A percentile compares a stretch with the other conserved stretches of the same genome.
These are phyloP conservation scores for Magnolia sinica DNA, from an alignment of 164 flowering plant species.

Conservation along the genomic window DNA sequence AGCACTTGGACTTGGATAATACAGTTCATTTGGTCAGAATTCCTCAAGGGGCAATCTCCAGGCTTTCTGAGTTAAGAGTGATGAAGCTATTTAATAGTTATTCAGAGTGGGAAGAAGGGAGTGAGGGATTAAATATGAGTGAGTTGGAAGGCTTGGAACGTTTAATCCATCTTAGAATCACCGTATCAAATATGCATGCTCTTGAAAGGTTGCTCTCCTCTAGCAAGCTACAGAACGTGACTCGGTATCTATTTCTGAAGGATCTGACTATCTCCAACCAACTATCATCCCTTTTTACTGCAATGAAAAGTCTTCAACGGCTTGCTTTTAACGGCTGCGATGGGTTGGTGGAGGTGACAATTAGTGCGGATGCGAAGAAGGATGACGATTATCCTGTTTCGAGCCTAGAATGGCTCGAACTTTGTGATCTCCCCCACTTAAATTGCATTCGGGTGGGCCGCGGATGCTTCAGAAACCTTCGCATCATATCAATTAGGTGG, in stretches of 20 bases:
- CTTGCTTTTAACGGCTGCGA: neutral
- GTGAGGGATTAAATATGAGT: neutral
- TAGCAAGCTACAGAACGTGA: neutral
- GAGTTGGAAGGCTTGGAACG: slow-evolving; percentile 9
- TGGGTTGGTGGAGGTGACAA: slow-evolving; percentile 5
- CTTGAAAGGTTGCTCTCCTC: neutral
- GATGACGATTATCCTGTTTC: neutral
- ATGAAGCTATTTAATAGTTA: too few relatives aligned
- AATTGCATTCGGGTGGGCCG: slow-evolving; percentile 1
- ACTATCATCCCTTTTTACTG: neutral
- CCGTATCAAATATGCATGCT: neutral
- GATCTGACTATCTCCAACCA: neutral
- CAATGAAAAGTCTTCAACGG: neutral
- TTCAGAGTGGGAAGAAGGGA: neutral
- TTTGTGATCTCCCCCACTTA: neutral
- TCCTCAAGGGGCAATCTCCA: too few relatives aligned
- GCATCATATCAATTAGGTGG: neutral
- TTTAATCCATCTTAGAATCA: slow-evolving; percentile 9
- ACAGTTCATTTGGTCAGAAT: too few relatives aligned
- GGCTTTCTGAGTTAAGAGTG: too few relatives aligned
- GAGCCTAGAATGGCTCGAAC: neutral
- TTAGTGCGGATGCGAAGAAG: neutral
- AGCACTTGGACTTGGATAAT: too few relatives aligned
- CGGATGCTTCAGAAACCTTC: slow-evolving; percentile 9
- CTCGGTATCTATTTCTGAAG: neutral